phyloP scores from a whole-genome alignment of 169 alveolate species.

The Babesia bovis region DNA sequence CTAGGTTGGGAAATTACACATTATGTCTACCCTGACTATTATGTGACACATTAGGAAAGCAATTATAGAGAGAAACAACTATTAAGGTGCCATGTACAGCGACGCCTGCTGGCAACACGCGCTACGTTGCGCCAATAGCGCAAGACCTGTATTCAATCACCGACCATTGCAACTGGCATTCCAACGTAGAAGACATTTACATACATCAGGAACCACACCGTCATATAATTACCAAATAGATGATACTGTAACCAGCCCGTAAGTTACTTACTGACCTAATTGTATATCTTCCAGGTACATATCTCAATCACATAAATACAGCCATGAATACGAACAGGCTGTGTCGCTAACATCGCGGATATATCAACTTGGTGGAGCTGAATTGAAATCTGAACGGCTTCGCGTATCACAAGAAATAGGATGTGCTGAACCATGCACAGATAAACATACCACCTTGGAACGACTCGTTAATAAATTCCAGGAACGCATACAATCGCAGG shows the following conservation, averaged over 20 bases:
- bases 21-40: too few species aligned
- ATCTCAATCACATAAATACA: slow-evolving; percentile 2
- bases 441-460: neutral
- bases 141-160: neutral
- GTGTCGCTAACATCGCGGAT: slow-evolving; percentile 14
- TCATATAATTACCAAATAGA: neutral
- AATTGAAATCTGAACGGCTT: slow-evolving; percentile 1
- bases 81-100: slow-evolving; percentile 3
- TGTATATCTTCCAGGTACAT: slow-evolving; percentile 10
- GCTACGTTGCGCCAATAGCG: slow-evolving; percentile 15
- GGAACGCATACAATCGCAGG: slow-evolving; percentile 19
- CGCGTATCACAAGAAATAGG: neutral
- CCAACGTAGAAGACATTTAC: neutral
- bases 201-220: neutral
- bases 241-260: slow-evolving; percentile 12
- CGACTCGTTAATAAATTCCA: neutral
- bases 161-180: neutral
- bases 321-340: slow-evolving; percentile 7
- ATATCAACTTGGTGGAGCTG: neutral
- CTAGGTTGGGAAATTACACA: too few species aligned
- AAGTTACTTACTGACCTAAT: neutral
- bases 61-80: too few species aligned
- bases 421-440: neutral
- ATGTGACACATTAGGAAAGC: too few species aligned
- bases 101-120: slow-evolving; percentile 1